Evolutionary conservation across 768 basidiomycete genomes (phyloP).

Genomic region (Tricholoma hemisulphureum): DNA sequence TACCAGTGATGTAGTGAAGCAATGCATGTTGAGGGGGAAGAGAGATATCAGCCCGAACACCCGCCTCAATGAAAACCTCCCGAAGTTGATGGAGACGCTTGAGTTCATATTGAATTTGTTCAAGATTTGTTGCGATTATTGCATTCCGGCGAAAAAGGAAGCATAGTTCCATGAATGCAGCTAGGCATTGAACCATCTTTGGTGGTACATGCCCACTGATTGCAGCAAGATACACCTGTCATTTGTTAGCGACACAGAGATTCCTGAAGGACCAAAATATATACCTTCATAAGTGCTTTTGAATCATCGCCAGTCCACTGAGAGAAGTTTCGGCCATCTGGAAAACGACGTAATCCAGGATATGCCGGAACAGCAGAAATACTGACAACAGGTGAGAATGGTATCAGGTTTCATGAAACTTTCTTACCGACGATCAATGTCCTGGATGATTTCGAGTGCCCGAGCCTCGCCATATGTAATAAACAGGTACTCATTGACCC

Average conservation of each 20-base stretch:
- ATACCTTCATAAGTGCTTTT: conserved; percentile 34
- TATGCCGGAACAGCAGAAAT: conserved; percentile 18
- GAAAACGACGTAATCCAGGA: conserved; percentile 15
- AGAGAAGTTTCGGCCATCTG: conserved; percentile 24
- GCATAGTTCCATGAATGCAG: conserved; percentile 20
- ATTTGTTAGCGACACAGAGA: neutral
- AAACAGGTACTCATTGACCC: conserved; percentile 26
- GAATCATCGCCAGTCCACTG: conserved; percentile 35
- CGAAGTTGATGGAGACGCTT: conserved; percentile 12
- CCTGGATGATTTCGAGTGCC: conserved; percentile 27
- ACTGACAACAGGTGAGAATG: conserved; percentile 7
- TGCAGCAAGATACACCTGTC: conserved; percentile 25
- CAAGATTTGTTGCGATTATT: neutral
- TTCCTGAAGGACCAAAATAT: neutral
- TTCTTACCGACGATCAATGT: conserved; percentile 31
- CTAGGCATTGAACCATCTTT: conserved; percentile 8
- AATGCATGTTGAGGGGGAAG: conserved; percentile 18
- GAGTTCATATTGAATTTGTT: conserved; percentile 5
- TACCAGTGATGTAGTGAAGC: conserved; percentile 12
- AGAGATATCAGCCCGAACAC: neutral
- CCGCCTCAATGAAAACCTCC: conserved; percentile 13
- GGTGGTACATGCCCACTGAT: conserved; percentile 8
- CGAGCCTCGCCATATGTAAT: conserved; percentile 1
- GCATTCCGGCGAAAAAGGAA: conserved; percentile 1
- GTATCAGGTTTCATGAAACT: neutral